These are phyloP conservation scores for Meripilus lineatus DNA, from an alignment of 1,284 basidiomycete genomes.

Conservation along the genomic window DNA sequence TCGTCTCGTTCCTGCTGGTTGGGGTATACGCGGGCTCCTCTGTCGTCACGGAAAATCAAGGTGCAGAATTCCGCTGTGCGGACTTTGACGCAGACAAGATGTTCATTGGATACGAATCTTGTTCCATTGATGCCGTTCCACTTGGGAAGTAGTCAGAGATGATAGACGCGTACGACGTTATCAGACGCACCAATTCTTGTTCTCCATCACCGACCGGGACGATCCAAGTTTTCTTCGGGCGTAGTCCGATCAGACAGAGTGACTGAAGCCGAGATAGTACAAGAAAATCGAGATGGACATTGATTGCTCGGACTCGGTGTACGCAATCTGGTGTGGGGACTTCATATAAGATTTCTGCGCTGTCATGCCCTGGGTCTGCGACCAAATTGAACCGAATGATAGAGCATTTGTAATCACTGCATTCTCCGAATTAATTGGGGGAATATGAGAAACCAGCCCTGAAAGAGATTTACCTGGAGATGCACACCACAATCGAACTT, in stretches of 20 bases:
- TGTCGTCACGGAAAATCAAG: conserved; percentile 11
- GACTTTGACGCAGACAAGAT: conserved; percentile 43
- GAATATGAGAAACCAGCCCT: not conserved
- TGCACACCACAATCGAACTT: conserved; percentile 13
- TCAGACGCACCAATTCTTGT: conserved; percentile 25
- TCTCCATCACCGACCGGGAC: conserved; percentile 15
- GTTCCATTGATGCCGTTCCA: conserved; percentile 46
- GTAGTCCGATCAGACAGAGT: not conserved
- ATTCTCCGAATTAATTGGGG: not conserved
- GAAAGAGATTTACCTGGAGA: conserved; percentile 14
- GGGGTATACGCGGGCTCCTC: too few species aligned
- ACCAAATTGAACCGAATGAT: not conserved
- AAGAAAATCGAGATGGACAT: not conserved
- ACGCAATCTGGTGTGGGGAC: not conserved
- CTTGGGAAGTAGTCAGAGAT: conserved; percentile 24
- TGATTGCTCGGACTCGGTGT: not conserved
- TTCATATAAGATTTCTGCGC: not conserved
- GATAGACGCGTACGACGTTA: not conserved
- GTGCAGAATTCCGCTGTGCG: conserved; percentile 47
- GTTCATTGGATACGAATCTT: conserved; percentile 40
- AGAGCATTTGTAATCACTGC: conserved; percentile 4
- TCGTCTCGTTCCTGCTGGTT: not conserved
- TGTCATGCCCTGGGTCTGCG: not conserved
- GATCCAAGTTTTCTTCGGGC: not conserved
- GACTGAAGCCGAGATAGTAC: not conserved